These are phyloP conservation scores for Chalciporus pseudorubinellus DNA, from an alignment of 768 basidiomycete genomes.

Conservation along the genomic window DNA sequence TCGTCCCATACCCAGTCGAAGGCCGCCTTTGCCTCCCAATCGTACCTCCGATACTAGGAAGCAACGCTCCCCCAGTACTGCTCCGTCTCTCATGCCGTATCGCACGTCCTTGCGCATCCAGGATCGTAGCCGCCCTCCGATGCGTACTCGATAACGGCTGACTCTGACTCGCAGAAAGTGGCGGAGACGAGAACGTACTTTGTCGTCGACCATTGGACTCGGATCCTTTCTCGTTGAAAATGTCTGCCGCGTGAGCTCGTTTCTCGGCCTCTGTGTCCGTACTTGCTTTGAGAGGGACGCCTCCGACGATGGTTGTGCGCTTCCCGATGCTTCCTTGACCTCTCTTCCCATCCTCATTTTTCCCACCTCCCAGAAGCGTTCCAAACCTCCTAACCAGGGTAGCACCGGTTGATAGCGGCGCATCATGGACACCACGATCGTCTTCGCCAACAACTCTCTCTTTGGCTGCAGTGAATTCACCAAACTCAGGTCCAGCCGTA, in stretches of 20 bases:
- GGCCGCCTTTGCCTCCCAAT: conserved; percentile 69
- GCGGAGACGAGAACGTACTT: conserved; percentile 26
- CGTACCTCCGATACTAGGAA: conserved; percentile 48
- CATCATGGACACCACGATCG: conserved; percentile 24
- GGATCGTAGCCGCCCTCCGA: conserved; percentile 72
- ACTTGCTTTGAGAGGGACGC: conserved; percentile 38
- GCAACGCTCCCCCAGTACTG: conserved; percentile 66
- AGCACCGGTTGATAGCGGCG: conserved; percentile 54
- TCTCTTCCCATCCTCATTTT: conserved; percentile 43
- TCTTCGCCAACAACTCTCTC: conserved; percentile 23
- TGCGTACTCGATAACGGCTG: conserved; percentile 61
- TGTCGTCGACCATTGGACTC: conserved; percentile 26
- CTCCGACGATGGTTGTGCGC: conserved; percentile 52
- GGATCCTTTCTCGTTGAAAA: conserved; percentile 8
- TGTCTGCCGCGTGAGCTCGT: conserved; percentile 15
- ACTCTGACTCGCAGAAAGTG: conserved; percentile 44
- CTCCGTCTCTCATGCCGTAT: conserved; percentile 71
- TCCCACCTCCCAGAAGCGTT: conserved; percentile 54
- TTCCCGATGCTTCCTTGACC: conserved; percentile 37
- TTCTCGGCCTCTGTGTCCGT: conserved; percentile 37
- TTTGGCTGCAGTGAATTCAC: conserved; percentile 48
- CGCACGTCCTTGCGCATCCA: conserved; percentile 65
- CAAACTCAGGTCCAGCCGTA: conserved; percentile 66
- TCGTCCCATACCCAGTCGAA: conserved; percentile 57
- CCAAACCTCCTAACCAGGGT: conserved; percentile 79